Percentiles rank a stretch among this genome's conserved stretches.
Evolutionary conservation across 495 filamentous ascomycete species (phyloP).

Genomic region (Daldinia bambusicola): DNA sequence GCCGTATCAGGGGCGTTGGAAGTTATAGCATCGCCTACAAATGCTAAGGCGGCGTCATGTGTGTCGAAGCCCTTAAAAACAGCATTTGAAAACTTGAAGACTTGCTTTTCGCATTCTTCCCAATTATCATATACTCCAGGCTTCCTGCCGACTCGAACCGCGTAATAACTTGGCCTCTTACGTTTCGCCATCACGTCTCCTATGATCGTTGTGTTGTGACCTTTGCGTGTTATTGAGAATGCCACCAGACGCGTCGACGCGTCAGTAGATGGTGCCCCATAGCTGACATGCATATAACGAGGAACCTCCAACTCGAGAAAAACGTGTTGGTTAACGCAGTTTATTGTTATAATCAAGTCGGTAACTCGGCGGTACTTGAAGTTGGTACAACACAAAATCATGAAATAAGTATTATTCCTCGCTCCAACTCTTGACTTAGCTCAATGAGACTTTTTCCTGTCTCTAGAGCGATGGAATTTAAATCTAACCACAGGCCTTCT

Average conservation of each 20-base stretch:
- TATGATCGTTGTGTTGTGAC: neutral
- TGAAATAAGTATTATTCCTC: no score
- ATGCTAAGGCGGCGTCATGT: conserved; percentile 29
- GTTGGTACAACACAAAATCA: no score
- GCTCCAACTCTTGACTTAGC: no score
- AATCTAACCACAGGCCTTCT: no score
- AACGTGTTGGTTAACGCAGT: no score
- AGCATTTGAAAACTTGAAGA: conserved; percentile 23
- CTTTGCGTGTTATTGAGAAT: neutral
- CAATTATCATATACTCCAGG: conserved; percentile 38
- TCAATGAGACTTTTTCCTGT: no score
- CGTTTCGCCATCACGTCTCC: conserved; percentile 29
- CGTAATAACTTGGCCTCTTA: conserved; percentile 34
- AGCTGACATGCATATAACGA: no score
- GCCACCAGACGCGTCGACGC: conserved; percentile 12
- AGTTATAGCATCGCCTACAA: conserved; percentile 22
- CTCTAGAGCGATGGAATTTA: no score
- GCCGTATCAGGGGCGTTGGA: neutral
- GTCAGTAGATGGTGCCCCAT: neutral
- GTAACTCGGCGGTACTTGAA: no score
- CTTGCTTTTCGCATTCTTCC: conserved; percentile 36
- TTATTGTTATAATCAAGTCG: no score
- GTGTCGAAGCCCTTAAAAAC: conserved; percentile 36
- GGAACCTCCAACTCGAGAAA: no score
- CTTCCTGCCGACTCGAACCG: conserved; percentile 36